Percentiles rank a stretch among this genome's conserved stretches.
Conservation (phyloP, 345 rosid genomes). For the Pelargonium nanum region DNA sequence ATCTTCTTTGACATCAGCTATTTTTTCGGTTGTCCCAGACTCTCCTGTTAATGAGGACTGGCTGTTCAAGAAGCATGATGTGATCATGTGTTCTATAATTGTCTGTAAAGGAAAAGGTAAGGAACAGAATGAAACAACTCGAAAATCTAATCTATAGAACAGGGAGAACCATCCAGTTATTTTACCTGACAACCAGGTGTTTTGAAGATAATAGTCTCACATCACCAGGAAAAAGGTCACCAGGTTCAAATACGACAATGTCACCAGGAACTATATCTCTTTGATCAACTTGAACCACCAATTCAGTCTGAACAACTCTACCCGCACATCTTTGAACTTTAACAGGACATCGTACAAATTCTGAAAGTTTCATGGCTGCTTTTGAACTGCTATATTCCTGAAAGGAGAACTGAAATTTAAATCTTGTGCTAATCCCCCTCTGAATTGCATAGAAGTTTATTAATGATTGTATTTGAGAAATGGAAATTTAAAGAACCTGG, state of each 20-base stretch:
- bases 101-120: slow-evolving; percentile 4
- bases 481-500: slow-evolving; percentile 27
- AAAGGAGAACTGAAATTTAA: not conserved
- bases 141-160: not conserved
- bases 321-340: slow-evolving; percentile 77
- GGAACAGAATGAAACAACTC: slow-evolving; percentile 6
- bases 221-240: slow-evolving; percentile 69
- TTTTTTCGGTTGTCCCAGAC: slow-evolving; percentile 48
- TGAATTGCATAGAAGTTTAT: not conserved
- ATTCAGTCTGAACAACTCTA: slow-evolving; percentile 54
- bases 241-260: slow-evolving; percentile 56
- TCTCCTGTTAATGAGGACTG: slow-evolving; percentile 72
- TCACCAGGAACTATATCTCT: slow-evolving; percentile 68
- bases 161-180: not conserved
- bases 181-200: slow-evolving; percentile 56
- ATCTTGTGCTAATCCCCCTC: not conserved
- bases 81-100: slow-evolving; percentile 9
- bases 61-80: slow-evolving; percentile 32
- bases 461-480: not conserved
- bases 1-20: slow-evolving; percentile 42
- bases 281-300: slow-evolving; percentile 59
- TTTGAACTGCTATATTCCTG: slow-evolving; percentile 63
- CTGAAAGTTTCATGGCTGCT: slow-evolving; percentile 68
- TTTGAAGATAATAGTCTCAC: slow-evolving; percentile 56
- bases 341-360: slow-evolving; percentile 46